A percentile compares a stretch with the other conserved stretches of the same genome.
These are phyloP conservation scores for Helotiales sp. DNA, from an alignment of 2,329 filamentous ascomycete species.

Conservation along the genomic window DNA sequence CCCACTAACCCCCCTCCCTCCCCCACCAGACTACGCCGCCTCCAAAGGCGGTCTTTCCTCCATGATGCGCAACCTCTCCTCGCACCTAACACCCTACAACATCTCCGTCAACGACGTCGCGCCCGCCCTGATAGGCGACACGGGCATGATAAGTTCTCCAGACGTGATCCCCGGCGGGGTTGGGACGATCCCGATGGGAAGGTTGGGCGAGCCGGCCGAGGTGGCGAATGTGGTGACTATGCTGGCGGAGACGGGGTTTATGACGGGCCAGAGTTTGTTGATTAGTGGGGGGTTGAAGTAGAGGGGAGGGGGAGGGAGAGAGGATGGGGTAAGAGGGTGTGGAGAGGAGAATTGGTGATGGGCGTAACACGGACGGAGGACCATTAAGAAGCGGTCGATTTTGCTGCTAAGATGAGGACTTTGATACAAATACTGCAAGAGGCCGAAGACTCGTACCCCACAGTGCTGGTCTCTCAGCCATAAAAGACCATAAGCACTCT, in stretches of 20 bases:
- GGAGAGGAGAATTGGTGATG: too few species aligned
- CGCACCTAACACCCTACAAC: slow-evolving; percentile 49
- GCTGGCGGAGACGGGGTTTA: slow-evolving; percentile 52
- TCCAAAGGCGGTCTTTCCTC: slow-evolving; percentile 52
- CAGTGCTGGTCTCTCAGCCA: too few species aligned
- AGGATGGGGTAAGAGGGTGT: too few species aligned
- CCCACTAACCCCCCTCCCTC: neutral
- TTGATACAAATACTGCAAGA: too few species aligned
- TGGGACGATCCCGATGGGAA: slow-evolving; percentile 49
- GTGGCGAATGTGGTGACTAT: slow-evolving; percentile 53
- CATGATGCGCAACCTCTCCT: slow-evolving; percentile 52
- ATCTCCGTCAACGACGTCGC: slow-evolving; percentile 55
- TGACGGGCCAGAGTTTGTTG: slow-evolving; percentile 52
- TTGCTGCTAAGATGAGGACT: too few species aligned
- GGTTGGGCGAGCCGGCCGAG: slow-evolving; percentile 51
- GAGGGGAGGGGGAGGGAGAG: neutral
- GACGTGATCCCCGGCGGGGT: slow-evolving; percentile 36
- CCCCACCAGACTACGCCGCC: slow-evolving; percentile 36
- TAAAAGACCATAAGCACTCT: too few species aligned
- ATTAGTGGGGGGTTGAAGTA: slow-evolving; percentile 48
- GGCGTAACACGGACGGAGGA: too few species aligned
- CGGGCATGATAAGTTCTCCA: slow-evolving; percentile 49
- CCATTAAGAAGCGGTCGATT: too few species aligned
- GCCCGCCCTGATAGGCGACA: slow-evolving; percentile 52
- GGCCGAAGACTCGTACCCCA: too few species aligned